Conservation (phyloP, 495 filamentous ascomycete species). For the Hypoxylon crocopeplum region DNA sequence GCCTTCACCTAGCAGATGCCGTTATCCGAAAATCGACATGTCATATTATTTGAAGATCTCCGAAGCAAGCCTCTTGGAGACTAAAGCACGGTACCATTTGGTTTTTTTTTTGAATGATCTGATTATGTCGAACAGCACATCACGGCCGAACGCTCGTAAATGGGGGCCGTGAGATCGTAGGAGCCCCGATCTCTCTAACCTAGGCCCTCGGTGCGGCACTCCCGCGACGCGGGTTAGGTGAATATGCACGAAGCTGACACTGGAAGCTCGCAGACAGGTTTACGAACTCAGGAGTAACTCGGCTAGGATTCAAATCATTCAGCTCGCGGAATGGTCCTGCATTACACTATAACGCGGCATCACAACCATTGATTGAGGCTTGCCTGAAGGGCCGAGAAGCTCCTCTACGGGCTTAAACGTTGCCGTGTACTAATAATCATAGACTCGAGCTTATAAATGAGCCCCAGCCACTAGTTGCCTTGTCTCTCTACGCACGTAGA, state of each 20-base stretch:
- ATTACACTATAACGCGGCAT: constrained; percentile 3
- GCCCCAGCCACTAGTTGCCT: not conserved
- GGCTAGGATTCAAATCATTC: constrained; percentile 18
- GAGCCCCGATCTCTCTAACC: not conserved
- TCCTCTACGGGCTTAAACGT: not conserved
- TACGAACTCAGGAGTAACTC: constrained; percentile 7
- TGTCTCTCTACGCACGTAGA: constrained; percentile 15
- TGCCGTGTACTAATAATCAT: not conserved
- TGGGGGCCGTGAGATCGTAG: not conserved
- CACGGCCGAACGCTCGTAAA: not conserved
- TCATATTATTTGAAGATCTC: constrained; percentile 1
- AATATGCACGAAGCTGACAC: constrained; percentile 25
- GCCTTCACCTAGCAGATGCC: not conserved
- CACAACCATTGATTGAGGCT: not conserved
- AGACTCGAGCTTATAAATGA: constrained; percentile 10
- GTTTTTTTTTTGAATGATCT: not conserved
- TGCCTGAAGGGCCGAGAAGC: not conserved
- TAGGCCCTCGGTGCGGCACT: not conserved
- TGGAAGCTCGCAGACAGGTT: constrained; percentile 1
- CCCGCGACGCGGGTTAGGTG: constrained; percentile 8
- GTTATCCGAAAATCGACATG: constrained; percentile 6
- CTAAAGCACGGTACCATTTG: not conserved
- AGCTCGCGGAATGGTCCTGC: constrained; percentile 17
- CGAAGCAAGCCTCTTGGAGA: not conserved
- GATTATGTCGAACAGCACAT: not conserved